Evolutionary conservation across 345 rosid genomes (phyloP).

Genomic region (Salix purpurea): DNA sequence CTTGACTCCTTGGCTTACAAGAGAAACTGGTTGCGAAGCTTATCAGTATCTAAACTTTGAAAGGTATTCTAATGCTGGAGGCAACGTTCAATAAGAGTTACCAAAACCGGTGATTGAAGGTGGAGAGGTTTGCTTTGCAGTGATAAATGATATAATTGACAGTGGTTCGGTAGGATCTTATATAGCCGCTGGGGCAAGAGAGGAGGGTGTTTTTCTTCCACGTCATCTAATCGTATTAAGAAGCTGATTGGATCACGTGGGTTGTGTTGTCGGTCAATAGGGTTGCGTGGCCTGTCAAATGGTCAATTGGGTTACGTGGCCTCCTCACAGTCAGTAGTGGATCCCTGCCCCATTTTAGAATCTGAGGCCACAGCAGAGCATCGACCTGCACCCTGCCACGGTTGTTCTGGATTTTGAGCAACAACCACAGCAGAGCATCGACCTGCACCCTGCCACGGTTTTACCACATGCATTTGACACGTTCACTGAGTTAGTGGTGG

Average conservation of each 20-base stretch:
- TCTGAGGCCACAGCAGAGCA: slow-evolving; percentile 16
- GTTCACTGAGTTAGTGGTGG: neutral
- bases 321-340: neutral
- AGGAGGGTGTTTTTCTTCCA: slow-evolving; percentile 30
- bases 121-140: too few relatives aligned
- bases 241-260: slow-evolving; percentile 27
- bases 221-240: slow-evolving; percentile 9
- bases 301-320: slow-evolving; percentile 30
- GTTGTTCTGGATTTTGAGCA: slow-evolving; percentile 3
- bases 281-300: slow-evolving; percentile 29
- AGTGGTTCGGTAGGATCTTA: too few relatives aligned
- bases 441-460: neutral
- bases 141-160: too few relatives aligned
- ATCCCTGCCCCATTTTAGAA: neutral
- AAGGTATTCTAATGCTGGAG: too few relatives aligned
- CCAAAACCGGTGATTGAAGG: too few relatives aligned
- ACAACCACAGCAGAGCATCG: slow-evolving; percentile 2
- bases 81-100: too few relatives aligned
- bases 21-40: too few relatives aligned
- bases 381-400: neutral
- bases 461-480: slow-evolving; percentile 18
- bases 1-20: too few relatives aligned
- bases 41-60: too few relatives aligned
- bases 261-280: slow-evolving; percentile 10
- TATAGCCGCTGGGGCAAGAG: neutral